A percentile compares a stretch with the other conserved stretches of the same genome.
Evolutionary conservation across 2,329 filamentous ascomycete genomes (phyloP).

Genomic region (Leptosphaerulina australis): DNA sequence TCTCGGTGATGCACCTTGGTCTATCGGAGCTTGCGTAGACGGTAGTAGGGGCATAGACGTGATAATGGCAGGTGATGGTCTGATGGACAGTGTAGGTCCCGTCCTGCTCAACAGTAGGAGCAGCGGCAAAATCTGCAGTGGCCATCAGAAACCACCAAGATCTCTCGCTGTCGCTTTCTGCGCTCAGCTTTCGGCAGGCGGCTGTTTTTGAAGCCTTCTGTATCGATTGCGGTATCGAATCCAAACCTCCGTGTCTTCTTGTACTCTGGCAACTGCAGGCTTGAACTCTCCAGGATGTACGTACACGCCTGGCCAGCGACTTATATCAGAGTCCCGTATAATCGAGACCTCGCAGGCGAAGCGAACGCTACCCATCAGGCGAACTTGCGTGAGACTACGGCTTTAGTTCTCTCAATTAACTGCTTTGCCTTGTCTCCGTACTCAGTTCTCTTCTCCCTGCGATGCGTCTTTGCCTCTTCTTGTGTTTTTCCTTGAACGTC

Average conservation of each 20-base stretch:
- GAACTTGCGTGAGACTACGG: background rate
- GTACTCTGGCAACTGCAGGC: constrained; percentile 13
- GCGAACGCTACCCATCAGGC: constrained; percentile 18
- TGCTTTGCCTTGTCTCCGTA: background rate
- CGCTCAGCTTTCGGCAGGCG: constrained; percentile 4
- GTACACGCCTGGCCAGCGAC: constrained; percentile 31
- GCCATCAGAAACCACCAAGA: constrained; percentile 10
- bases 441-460: background rate
- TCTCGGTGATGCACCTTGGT: constrained; percentile 7
- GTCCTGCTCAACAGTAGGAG: constrained; percentile 12
- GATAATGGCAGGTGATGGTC: constrained; percentile 18
- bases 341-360: constrained; percentile 4
- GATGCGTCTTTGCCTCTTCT: background rate
- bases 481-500: background rate
- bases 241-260: constrained; percentile 28
- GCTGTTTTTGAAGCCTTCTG: constrained; percentile 18
- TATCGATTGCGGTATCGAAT: constrained; percentile 25
- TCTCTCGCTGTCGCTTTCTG: constrained; percentile 3
- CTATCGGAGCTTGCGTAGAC: constrained; percentile 3
- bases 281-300: constrained; percentile 34
- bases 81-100: constrained; percentile 7
- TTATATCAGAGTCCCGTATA: constrained; percentile 23
- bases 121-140: constrained; percentile 11
- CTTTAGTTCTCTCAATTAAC: background rate
- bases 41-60: constrained; percentile 21